Conservation (phyloP, 495 filamentous ascomycete species). For the Neurospora sp. region DNA sequence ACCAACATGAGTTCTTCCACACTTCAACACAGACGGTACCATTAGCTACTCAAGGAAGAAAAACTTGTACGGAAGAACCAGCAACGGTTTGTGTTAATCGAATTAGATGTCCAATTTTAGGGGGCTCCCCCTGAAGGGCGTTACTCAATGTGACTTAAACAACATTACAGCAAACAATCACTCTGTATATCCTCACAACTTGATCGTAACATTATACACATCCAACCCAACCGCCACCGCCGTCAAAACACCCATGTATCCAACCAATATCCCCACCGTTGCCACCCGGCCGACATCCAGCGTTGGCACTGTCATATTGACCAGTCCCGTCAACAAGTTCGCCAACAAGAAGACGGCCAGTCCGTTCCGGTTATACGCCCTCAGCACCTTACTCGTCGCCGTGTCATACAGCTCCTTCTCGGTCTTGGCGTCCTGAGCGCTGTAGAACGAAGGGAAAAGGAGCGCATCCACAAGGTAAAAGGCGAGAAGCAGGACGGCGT, state of each 20-base stretch:
- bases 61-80: background rate
- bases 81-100: background rate
- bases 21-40: background rate
- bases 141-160: background rate
- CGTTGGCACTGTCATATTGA: conserved; percentile 80
- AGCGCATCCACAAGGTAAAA: conserved; percentile 69
- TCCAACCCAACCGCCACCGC: conserved; percentile 63
- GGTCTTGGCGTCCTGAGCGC: conserved; percentile 32
- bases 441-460: conserved; percentile 64
- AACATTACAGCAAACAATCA: background rate
- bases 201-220: conserved; percentile 61
- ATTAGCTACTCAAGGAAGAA: background rate
- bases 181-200: conserved; percentile 36
- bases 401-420: conserved; percentile 50
- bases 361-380: conserved; percentile 82
- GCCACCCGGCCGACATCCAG: conserved; percentile 50
- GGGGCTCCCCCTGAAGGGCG: background rate
- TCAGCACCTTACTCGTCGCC: conserved; percentile 67
- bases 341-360: conserved; percentile 78
- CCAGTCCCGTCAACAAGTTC: conserved; percentile 77
- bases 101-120: background rate
- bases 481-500: conserved; percentile 63
- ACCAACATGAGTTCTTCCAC: background rate
- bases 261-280: conserved; percentile 65
- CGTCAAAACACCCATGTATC: conserved; percentile 58